Evolutionary conservation across 306 rosid genomes (phyloP).

Genomic region (Corylus americana): DNA sequence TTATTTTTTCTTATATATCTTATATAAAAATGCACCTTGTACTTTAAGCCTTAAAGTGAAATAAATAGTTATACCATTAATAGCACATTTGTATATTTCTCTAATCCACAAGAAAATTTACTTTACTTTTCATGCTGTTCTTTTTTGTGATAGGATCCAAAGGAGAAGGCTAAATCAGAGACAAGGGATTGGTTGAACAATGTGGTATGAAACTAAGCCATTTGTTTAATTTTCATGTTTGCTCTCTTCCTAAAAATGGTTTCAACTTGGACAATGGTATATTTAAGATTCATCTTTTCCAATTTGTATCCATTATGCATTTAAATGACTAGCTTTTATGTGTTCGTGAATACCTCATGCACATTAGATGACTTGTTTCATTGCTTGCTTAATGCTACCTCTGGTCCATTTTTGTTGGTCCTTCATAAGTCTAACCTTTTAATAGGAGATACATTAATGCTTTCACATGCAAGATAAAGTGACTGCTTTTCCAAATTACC

Average conservation of each 20-base stretch:
- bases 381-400: background rate
- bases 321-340: constrained; percentile 3
- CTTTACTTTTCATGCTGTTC: background rate
- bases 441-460: background rate
- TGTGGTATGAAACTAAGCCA: constrained; percentile 64
- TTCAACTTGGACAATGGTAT: constrained; percentile 7
- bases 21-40: background rate
- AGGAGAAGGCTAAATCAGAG: constrained; percentile 95
- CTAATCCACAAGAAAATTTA: background rate
- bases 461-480: background rate
- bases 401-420: background rate
- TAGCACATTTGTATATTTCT: background rate
- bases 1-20: background rate
- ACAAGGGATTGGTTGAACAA: constrained; percentile 97
- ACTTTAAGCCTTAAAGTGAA: background rate
- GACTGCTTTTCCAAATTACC: background rate
- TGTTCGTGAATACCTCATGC: background rate
- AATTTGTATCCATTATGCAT: background rate
- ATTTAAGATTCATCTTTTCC: background rate
- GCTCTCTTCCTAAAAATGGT: constrained; percentile 24
- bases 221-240: constrained; percentile 17
- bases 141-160: constrained; percentile 75
- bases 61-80: background rate
- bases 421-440: background rate
- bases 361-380: background rate